Evolutionary conservation across 2,329 filamentous ascomycete genomes (phyloP).

Genomic region (Graphium sp.): DNA sequence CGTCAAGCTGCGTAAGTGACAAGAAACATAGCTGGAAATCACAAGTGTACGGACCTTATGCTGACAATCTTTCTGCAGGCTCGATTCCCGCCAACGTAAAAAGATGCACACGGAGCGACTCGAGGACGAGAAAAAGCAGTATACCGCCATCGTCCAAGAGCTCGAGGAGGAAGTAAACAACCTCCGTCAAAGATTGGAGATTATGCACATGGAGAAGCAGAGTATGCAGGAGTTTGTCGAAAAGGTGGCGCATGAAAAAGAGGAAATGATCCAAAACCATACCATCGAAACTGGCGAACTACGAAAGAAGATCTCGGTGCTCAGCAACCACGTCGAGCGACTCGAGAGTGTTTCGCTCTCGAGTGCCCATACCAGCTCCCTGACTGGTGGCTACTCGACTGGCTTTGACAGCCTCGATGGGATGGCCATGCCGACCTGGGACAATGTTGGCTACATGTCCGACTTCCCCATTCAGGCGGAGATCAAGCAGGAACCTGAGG

Average conservation of each 20-base stretch:
- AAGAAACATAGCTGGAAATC: no score
- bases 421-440: slow-evolving; percentile 73
- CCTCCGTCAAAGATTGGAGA: slow-evolving; percentile 52
- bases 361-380: slow-evolving; percentile 8
- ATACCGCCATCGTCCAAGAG: slow-evolving; percentile 55
- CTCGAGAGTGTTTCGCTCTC: slow-evolving; percentile 41
- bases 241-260: slow-evolving; percentile 67
- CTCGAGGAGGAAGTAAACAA: slow-evolving; percentile 63
- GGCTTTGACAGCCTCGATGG: slow-evolving; percentile 67
- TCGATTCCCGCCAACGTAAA: slow-evolving; percentile 93
- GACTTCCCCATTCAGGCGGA: slow-evolving; percentile 49
- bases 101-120: slow-evolving; percentile 95
- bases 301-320: slow-evolving; percentile 78
- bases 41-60: no score
- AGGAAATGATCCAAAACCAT: slow-evolving; percentile 76
- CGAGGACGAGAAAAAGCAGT: slow-evolving; percentile 93
- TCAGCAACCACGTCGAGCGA: slow-evolving; percentile 55
- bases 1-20: slow-evolving; percentile 80
- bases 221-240: slow-evolving; percentile 62
- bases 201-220: slow-evolving; percentile 57
- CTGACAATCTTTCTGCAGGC: slow-evolving; percentile 27
- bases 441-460: slow-evolving; percentile 57
- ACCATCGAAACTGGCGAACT: slow-evolving; percentile 83
- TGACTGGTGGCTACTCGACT: slow-evolving; percentile 30
- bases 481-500: slow-evolving; percentile 41